phyloP scores from a whole-genome alignment of 441 rosid genomes.

The Populus tomentosa region DNA sequence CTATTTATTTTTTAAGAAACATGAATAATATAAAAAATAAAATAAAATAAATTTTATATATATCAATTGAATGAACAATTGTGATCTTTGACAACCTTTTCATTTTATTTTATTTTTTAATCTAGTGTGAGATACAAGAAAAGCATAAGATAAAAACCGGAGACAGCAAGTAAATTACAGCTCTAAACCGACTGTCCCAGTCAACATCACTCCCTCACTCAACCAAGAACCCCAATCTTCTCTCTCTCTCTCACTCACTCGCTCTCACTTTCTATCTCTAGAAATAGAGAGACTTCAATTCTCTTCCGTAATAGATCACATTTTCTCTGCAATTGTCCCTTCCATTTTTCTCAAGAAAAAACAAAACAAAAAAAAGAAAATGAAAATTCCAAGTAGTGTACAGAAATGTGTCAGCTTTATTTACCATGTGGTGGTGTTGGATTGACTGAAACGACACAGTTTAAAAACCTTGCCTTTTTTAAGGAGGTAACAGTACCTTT shows the following conservation, averaged over 20 bases:
- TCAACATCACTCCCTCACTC: neutral
- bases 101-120: neutral
- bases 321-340: conserved; percentile 24
- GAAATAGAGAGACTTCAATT: neutral
- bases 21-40: no score
- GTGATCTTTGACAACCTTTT: no score
- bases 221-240: conserved; percentile 8
- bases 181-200: conserved; percentile 10
- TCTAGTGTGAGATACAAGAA: neutral
- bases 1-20: no score
- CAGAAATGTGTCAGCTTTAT: conserved; percentile 40
- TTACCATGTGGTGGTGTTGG: conserved; percentile 1
- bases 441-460: conserved; percentile 36
- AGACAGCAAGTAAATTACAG: conserved; percentile 21
- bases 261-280: conserved; percentile 5
- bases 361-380: neutral
- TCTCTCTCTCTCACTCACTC: conserved; percentile 7
- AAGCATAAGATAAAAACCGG: conserved; percentile 7
- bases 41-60: neutral
- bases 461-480: conserved; percentile 8
- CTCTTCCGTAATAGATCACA: neutral
- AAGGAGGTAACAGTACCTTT: conserved; percentile 4
- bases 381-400: conserved; percentile 15
- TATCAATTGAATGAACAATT: no score
- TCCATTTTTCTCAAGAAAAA: conserved; percentile 30